Evolutionary conservation across 2,329 filamentous ascomycete species (phyloP).

Genomic region (Ophiostoma piceae): DNA sequence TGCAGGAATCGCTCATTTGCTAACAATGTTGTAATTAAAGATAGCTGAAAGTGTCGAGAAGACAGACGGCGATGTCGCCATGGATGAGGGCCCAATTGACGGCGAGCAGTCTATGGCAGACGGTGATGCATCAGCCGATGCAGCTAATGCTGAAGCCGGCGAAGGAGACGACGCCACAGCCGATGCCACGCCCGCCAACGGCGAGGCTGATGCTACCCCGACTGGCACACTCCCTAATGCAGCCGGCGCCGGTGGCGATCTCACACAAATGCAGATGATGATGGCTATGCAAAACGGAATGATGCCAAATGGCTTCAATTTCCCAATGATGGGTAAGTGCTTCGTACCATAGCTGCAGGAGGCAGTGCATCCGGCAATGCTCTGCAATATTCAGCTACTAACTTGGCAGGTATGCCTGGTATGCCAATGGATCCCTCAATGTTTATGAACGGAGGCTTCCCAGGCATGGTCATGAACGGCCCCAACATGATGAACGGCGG

Average conservation of each 20-base stretch:
- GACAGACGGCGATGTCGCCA: conserved; percentile 5
- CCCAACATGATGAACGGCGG: conserved; percentile 72
- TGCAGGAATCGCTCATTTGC: neutral
- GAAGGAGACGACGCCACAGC: neutral
- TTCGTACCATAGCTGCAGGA: no score
- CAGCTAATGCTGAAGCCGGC: conserved; percentile 31
- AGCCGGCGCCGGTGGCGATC: conserved; percentile 48
- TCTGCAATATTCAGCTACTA: neutral
- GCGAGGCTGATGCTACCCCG: conserved; percentile 29
- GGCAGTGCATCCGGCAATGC: no score
- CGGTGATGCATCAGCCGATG: conserved; percentile 30
- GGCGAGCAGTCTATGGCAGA: conserved; percentile 24
- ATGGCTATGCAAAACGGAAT: conserved; percentile 70
- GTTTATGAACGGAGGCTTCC: conserved; percentile 70
- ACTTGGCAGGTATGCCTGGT: conserved; percentile 35
- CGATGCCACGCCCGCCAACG: neutral
- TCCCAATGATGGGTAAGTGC: conserved; percentile 81
- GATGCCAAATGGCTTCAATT: conserved; percentile 49
- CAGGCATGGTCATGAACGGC: conserved; percentile 71
- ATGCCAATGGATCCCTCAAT: conserved; percentile 83
- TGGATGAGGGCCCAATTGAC: neutral
- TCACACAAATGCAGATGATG: conserved; percentile 76
- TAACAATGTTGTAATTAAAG: conserved; percentile 8
- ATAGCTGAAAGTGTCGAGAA: neutral
- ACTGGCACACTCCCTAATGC: neutral